Evolutionary conservation across 192 early-diverging fungal species (phyloP), one percentile per base, ranked within the genome.

Genomic region (Lunasporangiospora selenospora): DNA sequence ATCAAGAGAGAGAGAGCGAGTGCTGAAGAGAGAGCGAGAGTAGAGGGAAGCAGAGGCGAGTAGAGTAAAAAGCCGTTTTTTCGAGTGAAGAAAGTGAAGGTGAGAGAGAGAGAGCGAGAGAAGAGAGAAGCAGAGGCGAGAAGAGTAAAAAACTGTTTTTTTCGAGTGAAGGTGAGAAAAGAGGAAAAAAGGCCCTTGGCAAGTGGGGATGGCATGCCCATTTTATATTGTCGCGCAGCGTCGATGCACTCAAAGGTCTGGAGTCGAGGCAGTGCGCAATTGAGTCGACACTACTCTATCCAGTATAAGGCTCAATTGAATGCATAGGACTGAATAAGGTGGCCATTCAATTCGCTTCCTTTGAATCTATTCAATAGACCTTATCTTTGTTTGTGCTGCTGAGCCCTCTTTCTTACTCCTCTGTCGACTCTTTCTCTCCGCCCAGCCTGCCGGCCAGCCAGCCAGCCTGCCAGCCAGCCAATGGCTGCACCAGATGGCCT

Each of bases 291-390:
- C n/a, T n/a, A n/a, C n/a, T n/a, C n/a, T n/a, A n/a, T n/a, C n/a
- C n/a, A n/a, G n/a, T n/a, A n/a, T n/a, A n/a, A n/a, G n/a, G n/a
- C n/a, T n/a, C n/a, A n/a, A n/a, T n/a, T n/a, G n/a, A n/a, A n/a
- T 27, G 38, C 10, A 24, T 41, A n/a, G 13, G 38, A 38, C 15
- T 53, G 38, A 56, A 38, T 29, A 16, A 24, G 8, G 13, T 10
- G 3, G 19, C 18, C 16, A 39, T 21, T 61, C 24, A n/a, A 61
- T 30, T 50, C n/a, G 23, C 0, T 16, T 40, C 13, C 44, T 30
- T 21, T 26, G 45, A 36, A 18, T 29, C 19, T 43, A 32, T 47
- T 52, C 59, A 63, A 63, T 64, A 55, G 62, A 31, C 21, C 23
- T 18, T 40, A 53, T 43, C 19, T n/a, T 65, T 54, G 26, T 48